Percentiles rank a stretch among this genome's conserved stretches.
Conservation (phyloP, 148 eudicot genomes). For the Agrostemma githago region DNA sequence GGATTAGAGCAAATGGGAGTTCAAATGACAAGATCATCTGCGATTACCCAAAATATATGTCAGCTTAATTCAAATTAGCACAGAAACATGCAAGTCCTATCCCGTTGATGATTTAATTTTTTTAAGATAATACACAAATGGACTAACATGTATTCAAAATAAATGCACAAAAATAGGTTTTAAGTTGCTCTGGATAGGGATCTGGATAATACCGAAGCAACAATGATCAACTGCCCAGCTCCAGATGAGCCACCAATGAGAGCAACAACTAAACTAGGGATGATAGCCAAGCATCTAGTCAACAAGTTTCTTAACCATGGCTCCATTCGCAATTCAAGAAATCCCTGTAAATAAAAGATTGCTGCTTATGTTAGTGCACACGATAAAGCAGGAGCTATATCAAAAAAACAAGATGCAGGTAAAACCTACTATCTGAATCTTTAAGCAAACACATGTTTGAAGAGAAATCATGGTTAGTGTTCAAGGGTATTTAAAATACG, state of each 20-base stretch:
- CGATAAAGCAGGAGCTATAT: not conserved
- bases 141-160: not conserved
- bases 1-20: slow-evolving; percentile 96
- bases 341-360: slow-evolving; percentile 50
- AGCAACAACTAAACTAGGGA: slow-evolving; percentile 91
- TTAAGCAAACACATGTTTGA: not conserved
- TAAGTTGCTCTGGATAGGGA: not conserved
- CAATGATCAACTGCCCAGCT: slow-evolving; percentile 88
- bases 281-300: slow-evolving; percentile 88
- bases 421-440: not conserved
- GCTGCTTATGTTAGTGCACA: not conserved
- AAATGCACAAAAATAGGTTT: not conserved
- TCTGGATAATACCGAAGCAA: slow-evolving; percentile 64
- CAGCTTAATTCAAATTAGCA: not conserved
- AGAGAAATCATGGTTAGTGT: not conserved
- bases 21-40: slow-evolving; percentile 99
- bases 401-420: not conserved
- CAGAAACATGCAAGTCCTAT: not conserved
- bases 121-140: too few species aligned
- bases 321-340: slow-evolving; percentile 77
- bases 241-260: slow-evolving; percentile 84
- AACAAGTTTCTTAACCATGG: slow-evolving; percentile 88
- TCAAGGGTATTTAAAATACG: not conserved
- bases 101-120: too few species aligned
- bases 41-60: slow-evolving; percentile 2